phyloP scores from a whole-genome alignment of 306 rosid species.

The Trifolium repens region DNA sequence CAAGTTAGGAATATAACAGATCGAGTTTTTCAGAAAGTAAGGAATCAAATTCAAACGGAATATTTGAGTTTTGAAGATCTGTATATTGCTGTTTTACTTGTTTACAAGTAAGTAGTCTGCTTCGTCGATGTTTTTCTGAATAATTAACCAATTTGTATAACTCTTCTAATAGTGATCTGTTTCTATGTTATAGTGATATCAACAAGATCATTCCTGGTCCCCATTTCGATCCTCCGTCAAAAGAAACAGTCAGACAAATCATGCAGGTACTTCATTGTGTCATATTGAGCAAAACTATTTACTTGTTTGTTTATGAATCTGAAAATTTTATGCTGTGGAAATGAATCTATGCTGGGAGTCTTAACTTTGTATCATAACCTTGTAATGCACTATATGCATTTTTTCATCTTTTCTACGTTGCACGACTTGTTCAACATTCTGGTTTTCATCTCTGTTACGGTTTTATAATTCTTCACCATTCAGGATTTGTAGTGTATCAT shows the following conservation, averaged over 20 bases:
- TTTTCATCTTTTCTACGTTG: too few species aligned
- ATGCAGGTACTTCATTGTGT: slow-evolving; percentile 60
- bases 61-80: slow-evolving; percentile 72
- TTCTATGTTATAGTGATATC: slow-evolving; percentile 66
- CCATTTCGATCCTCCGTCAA: slow-evolving; percentile 84
- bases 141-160: slow-evolving; percentile 3
- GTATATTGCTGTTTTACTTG: slow-evolving; percentile 82
- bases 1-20: slow-evolving; percentile 69
- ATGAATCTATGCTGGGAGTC: not conserved
- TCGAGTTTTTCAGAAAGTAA: slow-evolving; percentile 54
- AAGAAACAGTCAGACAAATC: slow-evolving; percentile 56
- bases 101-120: slow-evolving; percentile 72
- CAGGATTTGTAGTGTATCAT: too few species aligned
- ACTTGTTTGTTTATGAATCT: slow-evolving; percentile 4
- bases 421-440: too few species aligned
- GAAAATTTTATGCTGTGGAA: not conserved
- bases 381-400: too few species aligned
- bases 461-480: too few species aligned
- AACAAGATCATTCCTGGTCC: slow-evolving; percentile 83
- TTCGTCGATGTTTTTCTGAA: slow-evolving; percentile 12
- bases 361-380: not conserved
- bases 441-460: too few species aligned
- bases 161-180: slow-evolving; percentile 19
- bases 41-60: slow-evolving; percentile 42
- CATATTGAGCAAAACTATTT: slow-evolving; percentile 22